These are phyloP conservation scores for Bipolaris victoriae DNA, from an alignment of 2,329 filamentous ascomycete genomes.

Conservation along the genomic window DNA sequence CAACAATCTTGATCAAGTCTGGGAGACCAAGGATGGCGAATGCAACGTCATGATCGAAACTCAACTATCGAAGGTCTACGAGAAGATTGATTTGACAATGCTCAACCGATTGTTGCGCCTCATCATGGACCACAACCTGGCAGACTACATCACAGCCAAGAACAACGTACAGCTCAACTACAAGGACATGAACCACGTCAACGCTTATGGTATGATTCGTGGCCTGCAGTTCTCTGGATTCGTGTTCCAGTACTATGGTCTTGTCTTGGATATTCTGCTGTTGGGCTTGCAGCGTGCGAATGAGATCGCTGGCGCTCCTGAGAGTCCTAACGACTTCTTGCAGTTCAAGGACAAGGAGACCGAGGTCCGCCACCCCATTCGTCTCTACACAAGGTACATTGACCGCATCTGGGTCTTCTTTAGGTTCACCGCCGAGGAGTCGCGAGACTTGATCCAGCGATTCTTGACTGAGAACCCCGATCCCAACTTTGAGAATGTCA, in stretches of 20 bases:
- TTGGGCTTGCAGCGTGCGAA: conserved; percentile 95
- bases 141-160: conserved; percentile 98
- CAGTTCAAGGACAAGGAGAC: conserved; percentile 95
- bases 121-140: conserved; percentile 99
- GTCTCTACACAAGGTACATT: conserved; percentile 96
- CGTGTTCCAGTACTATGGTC: conserved; percentile 97
- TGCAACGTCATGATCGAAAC: conserved; percentile 99
- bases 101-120: conserved; percentile 90
- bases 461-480: conserved; percentile 98
- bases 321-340: conserved; percentile 94
- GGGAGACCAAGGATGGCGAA: conserved; percentile 91
- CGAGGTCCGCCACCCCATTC: conserved; percentile 91
- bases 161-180: conserved; percentile 99
- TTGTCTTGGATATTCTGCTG: conserved; percentile 90
- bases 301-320: conserved; percentile 92
- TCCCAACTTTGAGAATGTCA: conserved; percentile 98
- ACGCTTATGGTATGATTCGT: conserved; percentile 97
- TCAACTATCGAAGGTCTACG: conserved; percentile 97
- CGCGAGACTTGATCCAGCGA: conserved; percentile 91
- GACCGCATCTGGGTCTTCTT: conserved; percentile 99
- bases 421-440: conserved; percentile 91
- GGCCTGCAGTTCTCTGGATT: conserved; percentile 98
- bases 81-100: conserved; percentile 97
- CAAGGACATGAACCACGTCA: conserved; percentile 99
- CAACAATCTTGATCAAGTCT: conserved; percentile 95